These are phyloP conservation scores for Podospora pseudopauciseta DNA, from an alignment of 495 filamentous ascomycete species.

Conservation along the genomic window DNA sequence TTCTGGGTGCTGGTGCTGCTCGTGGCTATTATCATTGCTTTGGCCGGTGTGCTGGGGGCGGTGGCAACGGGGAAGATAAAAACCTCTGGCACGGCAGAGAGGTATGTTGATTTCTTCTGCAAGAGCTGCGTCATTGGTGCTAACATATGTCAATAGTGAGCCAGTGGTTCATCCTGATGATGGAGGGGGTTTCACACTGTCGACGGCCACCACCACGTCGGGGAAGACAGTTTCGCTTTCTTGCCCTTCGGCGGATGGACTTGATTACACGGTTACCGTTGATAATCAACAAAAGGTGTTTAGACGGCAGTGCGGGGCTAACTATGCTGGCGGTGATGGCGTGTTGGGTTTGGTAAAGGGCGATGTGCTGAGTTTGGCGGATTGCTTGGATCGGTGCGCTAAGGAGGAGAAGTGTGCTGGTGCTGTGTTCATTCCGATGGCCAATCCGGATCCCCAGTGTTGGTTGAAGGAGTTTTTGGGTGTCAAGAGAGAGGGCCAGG, in stretches of 20 bases:
- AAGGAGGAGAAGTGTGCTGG: conserved; percentile 15
- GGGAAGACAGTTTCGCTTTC: not conserved
- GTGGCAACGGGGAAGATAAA: conserved; percentile 21
- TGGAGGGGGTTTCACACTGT: not conserved
- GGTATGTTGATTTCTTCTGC: not conserved
- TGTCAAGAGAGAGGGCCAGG: not conserved
- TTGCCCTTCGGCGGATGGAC: conserved; percentile 19
- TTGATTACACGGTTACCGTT: conserved; percentile 17
- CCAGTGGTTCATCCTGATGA: not conserved
- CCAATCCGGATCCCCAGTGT: conserved; percentile 10
- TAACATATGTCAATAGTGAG: not conserved
- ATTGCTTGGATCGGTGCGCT: conserved; percentile 24
- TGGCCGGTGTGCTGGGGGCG: conserved; percentile 24
- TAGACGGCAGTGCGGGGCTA: conserved; percentile 16
- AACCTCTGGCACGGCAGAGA: conserved; percentile 8
- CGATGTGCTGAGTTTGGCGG: conserved; percentile 10
- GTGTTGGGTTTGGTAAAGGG: conserved; percentile 1
- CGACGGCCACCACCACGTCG: not conserved
- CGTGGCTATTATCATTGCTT: conserved; percentile 13
- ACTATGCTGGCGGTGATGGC: conserved; percentile 22
- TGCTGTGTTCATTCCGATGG: conserved; percentile 15
- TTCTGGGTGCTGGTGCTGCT: conserved; percentile 20
- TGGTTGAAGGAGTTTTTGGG: conserved; percentile 28
- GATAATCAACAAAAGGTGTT: conserved; percentile 8
- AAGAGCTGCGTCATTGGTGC: not conserved